Conservation (phyloP, 2,329 filamentous ascomycete species). For the Dryadomyces quercivorus region DNA sequence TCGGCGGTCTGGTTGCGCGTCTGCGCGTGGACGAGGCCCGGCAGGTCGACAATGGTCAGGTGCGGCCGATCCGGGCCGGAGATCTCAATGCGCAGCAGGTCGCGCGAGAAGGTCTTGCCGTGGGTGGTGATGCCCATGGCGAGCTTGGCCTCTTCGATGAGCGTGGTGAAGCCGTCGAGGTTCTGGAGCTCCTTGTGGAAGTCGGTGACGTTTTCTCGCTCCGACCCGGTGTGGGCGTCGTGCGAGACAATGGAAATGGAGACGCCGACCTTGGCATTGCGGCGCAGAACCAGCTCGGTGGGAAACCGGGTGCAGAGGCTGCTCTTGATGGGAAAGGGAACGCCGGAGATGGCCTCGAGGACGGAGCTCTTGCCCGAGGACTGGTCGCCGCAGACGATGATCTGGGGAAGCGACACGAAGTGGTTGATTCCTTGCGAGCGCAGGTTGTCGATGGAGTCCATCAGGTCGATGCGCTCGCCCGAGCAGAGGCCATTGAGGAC, state of each 20-base stretch:
- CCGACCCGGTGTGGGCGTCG: slow-evolving; percentile 14
- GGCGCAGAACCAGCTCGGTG: slow-evolving; percentile 47
- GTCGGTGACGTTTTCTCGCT: slow-evolving; percentile 14
- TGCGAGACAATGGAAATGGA: slow-evolving; percentile 25
- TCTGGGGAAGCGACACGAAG: slow-evolving; percentile 29
- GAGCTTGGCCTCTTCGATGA: slow-evolving; percentile 27
- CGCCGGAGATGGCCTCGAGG: slow-evolving; percentile 49
- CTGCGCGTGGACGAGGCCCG: slow-evolving; percentile 39
- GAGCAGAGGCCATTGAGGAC: background rate
- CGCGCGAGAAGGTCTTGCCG: slow-evolving; percentile 27
- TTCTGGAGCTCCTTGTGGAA: slow-evolving; percentile 17
- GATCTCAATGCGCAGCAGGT: slow-evolving; percentile 36
- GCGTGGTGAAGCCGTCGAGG: slow-evolving; percentile 16
- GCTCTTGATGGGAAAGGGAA: slow-evolving; percentile 46
- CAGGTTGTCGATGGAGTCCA: slow-evolving; percentile 28
- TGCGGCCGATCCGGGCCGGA: slow-evolving; percentile 33
- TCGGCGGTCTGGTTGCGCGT: slow-evolving; percentile 31
- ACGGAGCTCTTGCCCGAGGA: slow-evolving; percentile 54
- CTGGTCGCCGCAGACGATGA: slow-evolving; percentile 49
- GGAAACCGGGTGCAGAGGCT: slow-evolving; percentile 51
- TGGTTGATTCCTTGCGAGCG: slow-evolving; percentile 23
- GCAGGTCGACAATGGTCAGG: slow-evolving; percentile 47
- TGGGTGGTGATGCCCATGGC: slow-evolving; percentile 33
- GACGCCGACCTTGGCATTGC: slow-evolving; percentile 21
- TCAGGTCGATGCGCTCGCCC: slow-evolving; percentile 14